Percentiles rank a stretch among this genome's conserved stretches.
These are phyloP conservation scores for Cenchrus americanus DNA, from an alignment of 176 grass and related monocot species.

Conservation along the genomic window DNA sequence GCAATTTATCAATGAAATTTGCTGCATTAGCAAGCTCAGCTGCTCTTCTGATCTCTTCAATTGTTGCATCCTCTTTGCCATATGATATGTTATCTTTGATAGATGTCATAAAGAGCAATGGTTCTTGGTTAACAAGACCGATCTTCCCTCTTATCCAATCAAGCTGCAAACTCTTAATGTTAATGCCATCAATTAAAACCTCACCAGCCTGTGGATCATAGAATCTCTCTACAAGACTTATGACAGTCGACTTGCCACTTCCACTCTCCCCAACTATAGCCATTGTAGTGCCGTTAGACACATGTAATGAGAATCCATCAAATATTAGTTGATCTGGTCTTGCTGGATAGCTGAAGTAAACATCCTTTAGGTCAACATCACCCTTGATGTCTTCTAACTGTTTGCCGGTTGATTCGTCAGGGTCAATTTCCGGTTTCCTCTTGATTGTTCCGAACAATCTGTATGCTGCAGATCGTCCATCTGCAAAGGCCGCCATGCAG, in stretches of 20 bases:
- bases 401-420: slow-evolving; percentile 54
- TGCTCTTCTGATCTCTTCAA: slow-evolving; percentile 79
- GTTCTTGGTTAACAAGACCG: slow-evolving; percentile 92
- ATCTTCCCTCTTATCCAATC: slow-evolving; percentile 79
- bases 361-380: slow-evolving; percentile 77
- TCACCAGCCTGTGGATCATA: slow-evolving; percentile 88
- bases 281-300: slow-evolving; percentile 73
- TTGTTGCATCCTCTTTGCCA: slow-evolving; percentile 79
- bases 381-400: slow-evolving; percentile 68
- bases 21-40: slow-evolving; percentile 79
- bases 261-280: slow-evolving; percentile 95
- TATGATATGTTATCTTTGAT: slow-evolving; percentile 89
- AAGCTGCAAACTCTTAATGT: slow-evolving; percentile 74
- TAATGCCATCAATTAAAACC: slow-evolving; percentile 79
- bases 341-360: slow-evolving; percentile 84
- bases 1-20: slow-evolving; percentile 90
- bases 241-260: slow-evolving; percentile 89
- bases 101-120: slow-evolving; percentile 80
- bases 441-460: slow-evolving; percentile 77
- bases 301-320: slow-evolving; percentile 73
- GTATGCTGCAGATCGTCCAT: slow-evolving; percentile 78
- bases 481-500: slow-evolving; percentile 76
- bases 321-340: slow-evolving; percentile 81
- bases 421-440: slow-evolving; percentile 84
- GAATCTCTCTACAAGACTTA: slow-evolving; percentile 80